Evolutionary conservation across 495 filamentous ascomycete genomes (phyloP), one percentile per base, ranked within the genome.

Genomic region (Poronia punctata): DNA sequence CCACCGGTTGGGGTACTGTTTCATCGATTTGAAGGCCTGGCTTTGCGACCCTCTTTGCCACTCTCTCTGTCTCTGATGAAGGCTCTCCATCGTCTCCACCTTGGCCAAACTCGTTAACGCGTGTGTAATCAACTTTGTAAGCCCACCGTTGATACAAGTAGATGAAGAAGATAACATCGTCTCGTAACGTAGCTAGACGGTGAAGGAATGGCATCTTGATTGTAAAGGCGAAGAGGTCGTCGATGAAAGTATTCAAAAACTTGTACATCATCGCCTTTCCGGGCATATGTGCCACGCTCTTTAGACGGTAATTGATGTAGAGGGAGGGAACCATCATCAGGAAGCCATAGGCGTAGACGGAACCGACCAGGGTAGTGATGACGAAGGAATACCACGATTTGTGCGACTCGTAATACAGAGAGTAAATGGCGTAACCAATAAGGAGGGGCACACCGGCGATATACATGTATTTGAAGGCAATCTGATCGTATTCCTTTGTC

Each of bases 121-220:
- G 74, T 11, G 79, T 85, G 59, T 86, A 90, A 61, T 98, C 92
- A 43, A 94, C 74, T 67, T 83, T 89, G 68, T 98, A 98, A 47
- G 81, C 81, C 72, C 78, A 98, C 43, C 82, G 75, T 62, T 98
- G 92, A 64, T 98, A 98, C n/a, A 98, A 49, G 61, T 95, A 97
- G 37, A 98, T 74, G 60, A 98, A 98, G 74, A 97, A 98, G 55
- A 98, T 96, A 37, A 98, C 75, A 56, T 98, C 92, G 52, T 98
- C 92, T 35, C 92, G 72, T 44, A 98, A 70, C 9, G 93, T 97
- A 0, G 93, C 89, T 27, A 98, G 70, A n/a, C 92, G 78, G 60
- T 98, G 93, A 22, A 97, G 74, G 51, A 85, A 84, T 2, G 92
- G 92, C 92, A 98, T 98, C 68, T 96, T 97, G 64, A 98, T 95